A percentile compares a stretch with the other conserved stretches of the same genome.
phyloP scores from a whole-genome alignment of 2,329 filamentous ascomycete genomes.

The Pleomassaria siparia region DNA sequence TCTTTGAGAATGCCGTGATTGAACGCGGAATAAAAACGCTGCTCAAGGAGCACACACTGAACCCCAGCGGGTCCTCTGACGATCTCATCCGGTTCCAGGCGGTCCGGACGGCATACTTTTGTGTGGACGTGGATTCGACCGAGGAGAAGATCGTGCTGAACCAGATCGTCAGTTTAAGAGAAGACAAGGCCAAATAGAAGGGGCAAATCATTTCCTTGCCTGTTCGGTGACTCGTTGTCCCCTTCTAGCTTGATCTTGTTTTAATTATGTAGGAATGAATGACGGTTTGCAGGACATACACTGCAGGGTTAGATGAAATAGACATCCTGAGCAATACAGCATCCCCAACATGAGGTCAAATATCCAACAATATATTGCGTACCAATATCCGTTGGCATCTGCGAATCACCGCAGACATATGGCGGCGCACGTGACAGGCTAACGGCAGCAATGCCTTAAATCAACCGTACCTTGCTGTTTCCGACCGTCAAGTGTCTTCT shows the following conservation, averaged over 20 bases:
- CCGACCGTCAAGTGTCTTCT: no score
- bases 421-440: neutral
- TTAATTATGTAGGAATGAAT: neutral
- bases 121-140: slow-evolving; percentile 71
- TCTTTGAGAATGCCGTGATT: slow-evolving; percentile 77
- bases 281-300: neutral
- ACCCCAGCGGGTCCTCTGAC: slow-evolving; percentile 38
- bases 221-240: neutral
- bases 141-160: slow-evolving; percentile 81
- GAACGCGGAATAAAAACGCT: slow-evolving; percentile 84
- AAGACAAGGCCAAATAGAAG: slow-evolving; percentile 57
- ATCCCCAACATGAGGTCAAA: neutral
- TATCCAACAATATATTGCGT: neutral
- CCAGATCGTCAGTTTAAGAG: slow-evolving; percentile 87
- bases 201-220: neutral
- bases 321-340: neutral
- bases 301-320: neutral
- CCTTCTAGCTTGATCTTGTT: neutral
- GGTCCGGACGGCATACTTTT: slow-evolving; percentile 85
- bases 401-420: neutral
- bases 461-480: neutral
- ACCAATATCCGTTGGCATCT: neutral
- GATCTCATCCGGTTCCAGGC: slow-evolving; percentile 81
- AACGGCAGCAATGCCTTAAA: neutral
- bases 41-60: slow-evolving; percentile 55